Evolutionary conservation across 2,329 filamentous ascomycete genomes (phyloP).

Genomic region (Claviceps digitariae): DNA sequence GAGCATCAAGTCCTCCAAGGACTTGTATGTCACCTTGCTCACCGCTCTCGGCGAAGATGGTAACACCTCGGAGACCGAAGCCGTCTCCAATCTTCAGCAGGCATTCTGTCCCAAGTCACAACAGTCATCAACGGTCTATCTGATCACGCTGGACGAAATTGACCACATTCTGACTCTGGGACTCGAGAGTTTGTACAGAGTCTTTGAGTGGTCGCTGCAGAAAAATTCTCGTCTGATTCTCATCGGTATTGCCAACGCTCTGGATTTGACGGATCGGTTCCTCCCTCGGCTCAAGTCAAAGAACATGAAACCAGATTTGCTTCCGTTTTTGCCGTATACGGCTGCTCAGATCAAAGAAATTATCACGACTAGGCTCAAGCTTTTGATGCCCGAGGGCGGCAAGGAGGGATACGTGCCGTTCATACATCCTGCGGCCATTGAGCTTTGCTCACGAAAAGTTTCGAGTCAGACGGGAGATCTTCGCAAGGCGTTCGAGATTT

Average conservation of each 20-base stretch:
- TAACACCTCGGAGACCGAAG: constrained; percentile 50
- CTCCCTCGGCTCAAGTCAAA: constrained; percentile 85
- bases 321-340: constrained; percentile 88
- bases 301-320: constrained; percentile 76
- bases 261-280: constrained; percentile 91
- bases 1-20: constrained; percentile 79
- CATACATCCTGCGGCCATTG: constrained; percentile 84
- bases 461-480: constrained; percentile 88
- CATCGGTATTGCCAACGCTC: constrained; percentile 87
- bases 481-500: constrained; percentile 90
- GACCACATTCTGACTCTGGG: constrained; percentile 86
- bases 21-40: constrained; percentile 69
- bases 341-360: constrained; percentile 77
- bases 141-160: constrained; percentile 91
- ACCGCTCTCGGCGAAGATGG: constrained; percentile 50
- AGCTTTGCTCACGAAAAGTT: constrained; percentile 88
- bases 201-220: constrained; percentile 95
- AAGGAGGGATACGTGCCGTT: constrained; percentile 61
- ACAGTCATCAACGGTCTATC: constrained; percentile 44
- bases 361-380: constrained; percentile 69
- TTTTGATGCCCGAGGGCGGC: constrained; percentile 44
- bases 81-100: constrained; percentile 52
- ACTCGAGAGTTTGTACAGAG: constrained; percentile 72
- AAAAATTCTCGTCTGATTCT: constrained; percentile 67
- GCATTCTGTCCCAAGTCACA: constrained; percentile 55